Conservation (phyloP, 2,329 filamentous ascomycete genomes). For the Sphaerostilbella broomeana region DNA sequence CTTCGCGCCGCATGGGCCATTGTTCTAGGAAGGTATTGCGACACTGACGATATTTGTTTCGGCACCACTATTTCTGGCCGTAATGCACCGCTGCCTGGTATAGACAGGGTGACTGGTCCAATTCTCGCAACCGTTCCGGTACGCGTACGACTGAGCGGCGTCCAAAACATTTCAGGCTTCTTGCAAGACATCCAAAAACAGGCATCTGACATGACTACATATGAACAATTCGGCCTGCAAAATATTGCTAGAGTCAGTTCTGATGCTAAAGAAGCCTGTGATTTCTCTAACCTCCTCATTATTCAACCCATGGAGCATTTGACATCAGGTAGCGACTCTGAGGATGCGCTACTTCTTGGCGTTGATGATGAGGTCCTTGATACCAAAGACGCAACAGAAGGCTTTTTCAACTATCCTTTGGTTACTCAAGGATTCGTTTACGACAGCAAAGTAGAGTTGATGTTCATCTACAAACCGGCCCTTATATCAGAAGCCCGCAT, state of each 20-base stretch:
- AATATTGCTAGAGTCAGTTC: background rate
- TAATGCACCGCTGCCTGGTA: constrained; percentile 4
- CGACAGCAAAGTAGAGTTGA: background rate
- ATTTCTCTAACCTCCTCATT: constrained; percentile 1
- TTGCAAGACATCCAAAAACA: constrained; percentile 12
- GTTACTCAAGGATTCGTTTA: background rate
- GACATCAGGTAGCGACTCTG: background rate
- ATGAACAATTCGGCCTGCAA: constrained; percentile 2
- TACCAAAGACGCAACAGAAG: background rate
- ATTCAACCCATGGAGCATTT: background rate
- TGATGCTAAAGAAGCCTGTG: background rate
- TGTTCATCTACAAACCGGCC: background rate
- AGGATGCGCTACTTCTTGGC: background rate
- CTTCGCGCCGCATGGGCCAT: constrained; percentile 4
- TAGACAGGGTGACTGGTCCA: background rate
- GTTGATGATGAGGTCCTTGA: background rate
- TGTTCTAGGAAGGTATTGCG: constrained; percentile 4
- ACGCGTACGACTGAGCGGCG: constrained; percentile 8
- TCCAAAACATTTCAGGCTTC: constrained; percentile 5
- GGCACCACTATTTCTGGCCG: constrained; percentile 13
- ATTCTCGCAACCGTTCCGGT: constrained; percentile 12
- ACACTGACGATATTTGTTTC: constrained; percentile 11
- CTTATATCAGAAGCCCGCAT: background rate
- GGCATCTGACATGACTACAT: constrained; percentile 6
- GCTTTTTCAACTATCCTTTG: constrained; percentile 1